phyloP scores from a whole-genome alignment of 768 basidiomycete genomes.

The Kwoniella mangroviensis region DNA sequence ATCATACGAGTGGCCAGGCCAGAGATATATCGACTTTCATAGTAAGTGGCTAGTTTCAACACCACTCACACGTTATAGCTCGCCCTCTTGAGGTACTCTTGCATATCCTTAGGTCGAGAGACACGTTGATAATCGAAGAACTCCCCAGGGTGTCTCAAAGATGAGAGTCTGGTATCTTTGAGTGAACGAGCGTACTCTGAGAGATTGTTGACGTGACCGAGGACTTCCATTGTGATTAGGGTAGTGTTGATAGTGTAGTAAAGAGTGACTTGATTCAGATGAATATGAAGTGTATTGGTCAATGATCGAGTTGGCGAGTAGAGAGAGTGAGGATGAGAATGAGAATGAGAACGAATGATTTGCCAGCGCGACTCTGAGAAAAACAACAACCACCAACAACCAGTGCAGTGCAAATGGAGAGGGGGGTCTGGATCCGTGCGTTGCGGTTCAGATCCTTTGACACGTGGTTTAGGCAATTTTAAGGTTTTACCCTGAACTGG shows the following conservation, averaged over 20 bases:
- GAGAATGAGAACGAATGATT: neutral
- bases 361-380: conserved; percentile 13
- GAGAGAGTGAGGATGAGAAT: neutral
- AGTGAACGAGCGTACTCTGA: conserved; percentile 44
- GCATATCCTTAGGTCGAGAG: conserved; percentile 44
- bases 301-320: neutral
- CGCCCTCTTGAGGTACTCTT: conserved; percentile 49
- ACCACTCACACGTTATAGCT: conserved; percentile 49
- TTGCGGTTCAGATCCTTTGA: neutral
- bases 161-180: conserved; percentile 39
- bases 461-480: conserved; percentile 8
- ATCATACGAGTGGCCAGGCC: no score
- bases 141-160: conserved; percentile 46
- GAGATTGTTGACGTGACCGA: conserved; percentile 40
- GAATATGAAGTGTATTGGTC: neutral
- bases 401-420: neutral
- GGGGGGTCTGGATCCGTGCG: neutral
- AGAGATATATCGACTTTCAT: no score
- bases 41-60: no score
- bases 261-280: neutral
- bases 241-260: neutral
- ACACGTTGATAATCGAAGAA: conserved; percentile 52
- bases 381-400: neutral
- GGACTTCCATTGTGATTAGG: conserved; percentile 39
- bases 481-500: neutral